Evolutionary conservation across 2,329 filamentous ascomycete genomes (phyloP).

Genomic region (Colletotrichum sublineola): DNA sequence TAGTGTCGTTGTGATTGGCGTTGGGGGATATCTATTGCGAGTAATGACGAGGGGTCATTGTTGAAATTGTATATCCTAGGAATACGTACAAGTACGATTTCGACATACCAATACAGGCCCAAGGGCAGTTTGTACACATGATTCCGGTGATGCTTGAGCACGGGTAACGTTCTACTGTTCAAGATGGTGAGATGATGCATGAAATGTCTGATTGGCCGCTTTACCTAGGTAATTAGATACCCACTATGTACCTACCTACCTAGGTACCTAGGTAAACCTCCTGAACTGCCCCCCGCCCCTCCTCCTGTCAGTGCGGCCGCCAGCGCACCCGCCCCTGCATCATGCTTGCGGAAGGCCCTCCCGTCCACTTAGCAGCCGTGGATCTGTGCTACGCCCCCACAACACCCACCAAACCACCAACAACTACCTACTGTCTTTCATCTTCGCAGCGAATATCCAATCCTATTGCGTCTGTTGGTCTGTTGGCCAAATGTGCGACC

Average conservation of each 20-base stretch:
- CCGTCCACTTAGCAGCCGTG: background rate
- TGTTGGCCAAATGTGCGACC: background rate
- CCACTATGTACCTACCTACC: too few relatives aligned
- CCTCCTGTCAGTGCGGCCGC: too few relatives aligned
- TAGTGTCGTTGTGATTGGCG: constrained; percentile 24
- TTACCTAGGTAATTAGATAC: too few relatives aligned
- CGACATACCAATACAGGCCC: constrained; percentile 39
- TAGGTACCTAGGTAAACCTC: too few relatives aligned
- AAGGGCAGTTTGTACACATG: constrained; percentile 23
- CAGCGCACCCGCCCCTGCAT: background rate
- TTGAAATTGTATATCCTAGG: constrained; percentile 43
- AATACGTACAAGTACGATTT: constrained; percentile 44
- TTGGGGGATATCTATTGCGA: constrained; percentile 34
- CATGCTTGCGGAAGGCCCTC: background rate
- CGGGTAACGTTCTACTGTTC: too few relatives aligned
- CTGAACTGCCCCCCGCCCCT: too few relatives aligned
- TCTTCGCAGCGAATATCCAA: background rate
- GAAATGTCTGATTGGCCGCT: too few relatives aligned
- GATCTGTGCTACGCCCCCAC: background rate
- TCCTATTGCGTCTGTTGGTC: background rate
- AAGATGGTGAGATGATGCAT: background rate
- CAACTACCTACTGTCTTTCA: background rate
- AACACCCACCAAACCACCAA: background rate
- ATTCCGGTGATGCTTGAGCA: background rate
- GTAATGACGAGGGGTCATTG: constrained; percentile 22